These are phyloP conservation scores for Claviceps quebecensis DNA, from an alignment of 2,329 filamentous ascomycete species.

Conservation along the genomic window DNA sequence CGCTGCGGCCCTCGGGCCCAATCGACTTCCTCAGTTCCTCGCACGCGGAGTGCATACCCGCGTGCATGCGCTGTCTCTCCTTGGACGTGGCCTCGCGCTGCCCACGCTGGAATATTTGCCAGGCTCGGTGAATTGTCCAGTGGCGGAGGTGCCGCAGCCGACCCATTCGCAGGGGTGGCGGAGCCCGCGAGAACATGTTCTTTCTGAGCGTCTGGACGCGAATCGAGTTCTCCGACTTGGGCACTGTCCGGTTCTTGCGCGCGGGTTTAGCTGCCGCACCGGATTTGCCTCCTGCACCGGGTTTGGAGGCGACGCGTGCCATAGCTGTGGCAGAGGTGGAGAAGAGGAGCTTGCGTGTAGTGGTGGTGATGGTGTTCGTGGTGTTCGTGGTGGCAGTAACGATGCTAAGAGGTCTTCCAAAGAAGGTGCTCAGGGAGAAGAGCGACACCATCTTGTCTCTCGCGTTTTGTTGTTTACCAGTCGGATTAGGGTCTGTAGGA, in stretches of 20 bases:
- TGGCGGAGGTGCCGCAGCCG: conserved; percentile 80
- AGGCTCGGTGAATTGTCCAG: conserved; percentile 98
- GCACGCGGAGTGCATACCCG: conserved; percentile 71
- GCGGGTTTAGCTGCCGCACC: conserved; percentile 12
- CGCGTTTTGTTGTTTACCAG: background rate
- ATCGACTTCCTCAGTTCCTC: conserved; percentile 60
- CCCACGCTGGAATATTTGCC: conserved; percentile 65
- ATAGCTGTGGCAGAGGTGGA: conserved; percentile 18
- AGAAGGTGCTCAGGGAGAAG: conserved; percentile 17
- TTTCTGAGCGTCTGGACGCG: conserved; percentile 31
- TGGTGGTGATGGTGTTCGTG: conserved; percentile 2
- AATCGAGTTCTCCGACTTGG: conserved; percentile 25
- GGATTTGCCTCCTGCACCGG: conserved; percentile 12
- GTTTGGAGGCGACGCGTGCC: conserved; percentile 17
- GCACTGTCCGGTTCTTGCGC: conserved; percentile 14
- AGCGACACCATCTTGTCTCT: conserved; percentile 14
- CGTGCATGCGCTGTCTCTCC: conserved; percentile 67
- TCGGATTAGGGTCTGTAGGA: background rate
- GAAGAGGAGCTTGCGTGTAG: conserved; percentile 14
- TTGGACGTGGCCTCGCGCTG: conserved; percentile 48
- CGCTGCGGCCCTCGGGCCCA: conserved; percentile 41
- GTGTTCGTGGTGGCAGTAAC: background rate
- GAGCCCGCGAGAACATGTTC: conserved; percentile 36
- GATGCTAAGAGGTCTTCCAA: conserved; percentile 5
- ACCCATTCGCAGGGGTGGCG: conserved; percentile 69